Base-by-base conservation (phyloP, 257 asterid species). In the Sherardia arvensis region DNA sequence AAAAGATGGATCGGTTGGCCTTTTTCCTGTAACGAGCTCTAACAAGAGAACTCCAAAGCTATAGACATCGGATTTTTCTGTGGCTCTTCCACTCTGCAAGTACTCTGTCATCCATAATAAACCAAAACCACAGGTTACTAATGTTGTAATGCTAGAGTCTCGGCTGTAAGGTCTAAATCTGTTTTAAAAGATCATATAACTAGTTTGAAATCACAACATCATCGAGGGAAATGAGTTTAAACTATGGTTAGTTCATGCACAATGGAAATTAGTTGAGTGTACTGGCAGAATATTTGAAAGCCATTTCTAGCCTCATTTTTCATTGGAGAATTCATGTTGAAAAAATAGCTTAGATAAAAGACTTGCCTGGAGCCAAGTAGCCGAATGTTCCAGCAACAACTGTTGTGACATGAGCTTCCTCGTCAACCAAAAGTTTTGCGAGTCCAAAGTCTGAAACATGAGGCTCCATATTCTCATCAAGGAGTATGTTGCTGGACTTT, bases 311-410 rank as follows among this genome's bases (percentile, higher is more conserved):
- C 29, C 34, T 55, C 8, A 55, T 12, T 1, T 8, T 55, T 38
- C 20, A 55, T 33, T 12, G 14, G 12, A 25, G 2, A 36, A 10
- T 14, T 43, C 20, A 2, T 4, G 20, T 0, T 7, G 11, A 17
- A 57, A 7, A 58, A 32, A n/a, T 30, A 17, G 63, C 1, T 30
- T 32, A 30, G 47, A 59, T 14, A 59, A 43, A 59, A 32, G 28
- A 75, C 71, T 28, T 62, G 87, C 99, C 99, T 82, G 99, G 99
- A 66, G 99, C 99, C 58, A 91, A 78, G 72, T 91, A 91, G 66
- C 98, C 98, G 40, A 91, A 91, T 29, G 98, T 91, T 67, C 98
- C 98, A 0, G 98, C 98, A 68, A 91, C 98, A 34, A 91, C 98
- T 18, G 97, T 92, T 11, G 97, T 92, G 53, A 92, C 91, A 77